Base-by-base conservation (phyloP, 2,329 filamentous ascomycete genomes). In the Ophioceras dolichostomum region DNA sequence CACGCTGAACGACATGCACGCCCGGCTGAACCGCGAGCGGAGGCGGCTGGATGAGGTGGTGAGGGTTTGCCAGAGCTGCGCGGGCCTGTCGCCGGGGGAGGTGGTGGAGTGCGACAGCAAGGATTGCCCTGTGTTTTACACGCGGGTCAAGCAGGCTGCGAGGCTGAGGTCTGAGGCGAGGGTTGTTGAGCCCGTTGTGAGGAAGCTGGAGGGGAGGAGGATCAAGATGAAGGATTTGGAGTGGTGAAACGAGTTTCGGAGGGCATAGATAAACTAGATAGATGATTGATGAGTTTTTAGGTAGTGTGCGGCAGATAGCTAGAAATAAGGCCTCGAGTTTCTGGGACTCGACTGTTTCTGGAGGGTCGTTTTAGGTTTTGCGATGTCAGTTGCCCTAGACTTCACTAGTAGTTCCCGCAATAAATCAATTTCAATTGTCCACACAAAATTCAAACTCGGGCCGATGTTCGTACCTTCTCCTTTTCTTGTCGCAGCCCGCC, bases 121-220 rank as follows among this genome's bases (percentile, higher is more conserved):
- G 54, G 89, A 94, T 58, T 98, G 91, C 53, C 83, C 88, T 0
- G 85, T 94, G 0, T 96, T 94, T 48, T 96, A 94, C 59, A 79
- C 79, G 22, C 61, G 85, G 12, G 69, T 75, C 37, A 81, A 76
- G 55, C 76, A 83, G 52, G 57, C 56, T 17, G 67, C 68, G 9
- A 65, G 59, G 46, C 54, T 66, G 32, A 51, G 55, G 26, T 54
- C 54, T 3, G 63, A 68, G 50, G 61, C 52, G 47, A 50, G 49
- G 32, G 49, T 56, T 13, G 43, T 56, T 9, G 55, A 54, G 43
- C 55, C 55, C 10, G 52, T 59, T 19, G 37, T 65, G 8, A 47
- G 45, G 41, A 42, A 46, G 43, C 46, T 66, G 19, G 51, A 56
- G 8, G 48, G 49, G 3, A 43, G 49, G 4, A 37, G 48, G 12